Conservation (phyloP, 2,329 filamentous ascomycete species). For the Colletotrichum tabaci region DNA sequence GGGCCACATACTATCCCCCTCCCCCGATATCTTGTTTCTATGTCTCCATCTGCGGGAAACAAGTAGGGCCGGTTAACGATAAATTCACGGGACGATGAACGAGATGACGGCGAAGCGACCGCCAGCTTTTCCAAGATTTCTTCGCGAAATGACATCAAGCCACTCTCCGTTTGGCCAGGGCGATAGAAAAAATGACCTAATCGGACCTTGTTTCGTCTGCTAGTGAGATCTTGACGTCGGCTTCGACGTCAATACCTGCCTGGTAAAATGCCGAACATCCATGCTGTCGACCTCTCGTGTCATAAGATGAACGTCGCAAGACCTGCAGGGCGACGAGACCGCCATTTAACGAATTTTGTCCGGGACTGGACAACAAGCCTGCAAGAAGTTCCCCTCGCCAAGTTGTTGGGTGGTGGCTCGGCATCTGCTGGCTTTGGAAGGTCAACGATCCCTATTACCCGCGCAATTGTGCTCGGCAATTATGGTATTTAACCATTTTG, state of each 20-base stretch:
- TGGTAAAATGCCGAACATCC: background rate
- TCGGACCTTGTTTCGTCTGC: background rate
- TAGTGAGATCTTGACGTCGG: background rate
- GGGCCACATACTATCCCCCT: background rate
- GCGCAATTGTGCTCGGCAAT: background rate
- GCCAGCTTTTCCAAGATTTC: background rate
- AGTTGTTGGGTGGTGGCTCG: background rate
- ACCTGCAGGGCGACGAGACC: background rate
- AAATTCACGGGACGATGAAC: background rate
- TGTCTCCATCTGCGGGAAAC: background rate
- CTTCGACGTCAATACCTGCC: background rate
- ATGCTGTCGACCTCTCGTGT: background rate
- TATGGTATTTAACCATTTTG: background rate
- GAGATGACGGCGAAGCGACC: background rate
- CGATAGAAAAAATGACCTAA: rapidly evolving
- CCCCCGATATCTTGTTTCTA: background rate
- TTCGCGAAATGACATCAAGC: background rate
- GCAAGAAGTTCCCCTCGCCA: background rate
- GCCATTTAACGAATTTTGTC: background rate
- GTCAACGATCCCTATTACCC: too few species aligned
- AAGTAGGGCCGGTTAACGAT: background rate
- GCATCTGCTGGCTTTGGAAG: background rate
- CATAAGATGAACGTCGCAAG: background rate
- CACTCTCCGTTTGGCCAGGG: background rate
- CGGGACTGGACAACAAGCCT: background rate